Percentiles rank a stretch among this genome's conserved stretches.
These are phyloP conservation scores for Grigorovia transvaalensis DNA, from an alignment of 805 yeast genomes.

Conservation along the genomic window DNA sequence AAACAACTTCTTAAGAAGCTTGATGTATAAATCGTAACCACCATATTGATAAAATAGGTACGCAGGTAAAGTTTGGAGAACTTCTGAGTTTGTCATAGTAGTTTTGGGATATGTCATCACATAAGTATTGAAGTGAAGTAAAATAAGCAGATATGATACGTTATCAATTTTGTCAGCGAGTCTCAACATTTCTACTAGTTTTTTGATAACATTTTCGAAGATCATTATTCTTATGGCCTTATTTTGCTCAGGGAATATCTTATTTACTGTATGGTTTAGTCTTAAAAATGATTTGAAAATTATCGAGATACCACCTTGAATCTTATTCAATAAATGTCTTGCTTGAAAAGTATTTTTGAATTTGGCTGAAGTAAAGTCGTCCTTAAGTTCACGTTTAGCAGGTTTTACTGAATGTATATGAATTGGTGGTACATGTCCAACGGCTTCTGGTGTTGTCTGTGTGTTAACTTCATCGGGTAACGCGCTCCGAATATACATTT, in stretches of 20 bases:
- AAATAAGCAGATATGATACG: constrained; percentile 28
- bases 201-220: constrained; percentile 25
- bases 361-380: constrained; percentile 43
- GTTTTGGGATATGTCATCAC: constrained; percentile 28
- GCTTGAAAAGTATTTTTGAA: constrained; percentile 53
- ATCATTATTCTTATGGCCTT: constrained; percentile 35
- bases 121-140: constrained; percentile 30
- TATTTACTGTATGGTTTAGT: constrained; percentile 35
- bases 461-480: constrained; percentile 40
- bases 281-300: constrained; percentile 36
- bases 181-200: constrained; percentile 23
- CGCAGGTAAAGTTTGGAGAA: constrained; percentile 30
- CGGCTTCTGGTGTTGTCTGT: constrained; percentile 28
- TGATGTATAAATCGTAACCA: constrained; percentile 30
- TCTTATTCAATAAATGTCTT: constrained; percentile 39
- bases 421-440: constrained; percentile 33
- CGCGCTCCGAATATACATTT: constrained; percentile 37
- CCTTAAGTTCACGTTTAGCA: constrained; percentile 23
- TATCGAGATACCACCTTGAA: constrained; percentile 37
- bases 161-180: constrained; percentile 8
- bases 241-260: constrained; percentile 20
- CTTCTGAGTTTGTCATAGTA: constrained; percentile 20
- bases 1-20: constrained; percentile 14
- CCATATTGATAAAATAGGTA: constrained; percentile 44
- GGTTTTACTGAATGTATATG: constrained; percentile 38